Conservation (phyloP, 176 grass and related monocot genomes). For the Aegilops sharonensis region DNA sequence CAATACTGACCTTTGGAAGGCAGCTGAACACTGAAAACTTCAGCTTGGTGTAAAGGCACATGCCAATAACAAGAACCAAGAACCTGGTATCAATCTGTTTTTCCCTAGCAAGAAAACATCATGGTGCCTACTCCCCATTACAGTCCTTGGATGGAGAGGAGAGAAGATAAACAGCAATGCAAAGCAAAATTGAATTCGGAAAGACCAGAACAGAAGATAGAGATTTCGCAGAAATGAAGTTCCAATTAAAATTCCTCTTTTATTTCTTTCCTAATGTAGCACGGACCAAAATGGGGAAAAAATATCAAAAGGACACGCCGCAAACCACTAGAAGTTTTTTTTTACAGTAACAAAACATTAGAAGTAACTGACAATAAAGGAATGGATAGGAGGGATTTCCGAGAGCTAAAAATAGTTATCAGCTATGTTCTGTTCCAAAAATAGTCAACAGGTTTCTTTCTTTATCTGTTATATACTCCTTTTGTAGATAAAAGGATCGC, state of each 20-base stretch:
- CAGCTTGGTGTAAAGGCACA: slow-evolving; percentile 32
- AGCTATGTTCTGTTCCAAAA: slow-evolving; percentile 16
- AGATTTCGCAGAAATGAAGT: neutral
- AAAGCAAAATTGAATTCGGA: slow-evolving; percentile 1
- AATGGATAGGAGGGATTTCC: slow-evolving; percentile 16
- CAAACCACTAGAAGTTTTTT: slow-evolving; percentile 27
- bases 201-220: slow-evolving; percentile 6
- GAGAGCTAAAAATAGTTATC: slow-evolving; percentile 41
- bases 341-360: slow-evolving; percentile 20
- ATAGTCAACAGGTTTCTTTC: slow-evolving; percentile 16
- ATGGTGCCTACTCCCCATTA: slow-evolving; percentile 31
- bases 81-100: slow-evolving; percentile 21
- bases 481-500: slow-evolving; percentile 6
- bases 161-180: slow-evolving; percentile 5
- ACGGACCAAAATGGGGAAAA: neutral
- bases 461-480: slow-evolving; percentile 2
- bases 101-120: slow-evolving; percentile 38
- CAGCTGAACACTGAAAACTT: slow-evolving; percentile 1
- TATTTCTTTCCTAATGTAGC: slow-evolving; percentile 7
- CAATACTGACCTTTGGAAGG: slow-evolving; percentile 12
- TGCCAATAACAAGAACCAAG: slow-evolving; percentile 30
- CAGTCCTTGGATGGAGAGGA: slow-evolving; percentile 1
- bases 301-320: slow-evolving; percentile 20
- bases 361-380: slow-evolving; percentile 6
- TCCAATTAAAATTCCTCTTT: slow-evolving; percentile 3